Percentiles rank a stretch among this genome's conserved stretches.
Evolutionary conservation across 306 rosid species (phyloP).

Genomic region (Abrus pulchellus): DNA sequence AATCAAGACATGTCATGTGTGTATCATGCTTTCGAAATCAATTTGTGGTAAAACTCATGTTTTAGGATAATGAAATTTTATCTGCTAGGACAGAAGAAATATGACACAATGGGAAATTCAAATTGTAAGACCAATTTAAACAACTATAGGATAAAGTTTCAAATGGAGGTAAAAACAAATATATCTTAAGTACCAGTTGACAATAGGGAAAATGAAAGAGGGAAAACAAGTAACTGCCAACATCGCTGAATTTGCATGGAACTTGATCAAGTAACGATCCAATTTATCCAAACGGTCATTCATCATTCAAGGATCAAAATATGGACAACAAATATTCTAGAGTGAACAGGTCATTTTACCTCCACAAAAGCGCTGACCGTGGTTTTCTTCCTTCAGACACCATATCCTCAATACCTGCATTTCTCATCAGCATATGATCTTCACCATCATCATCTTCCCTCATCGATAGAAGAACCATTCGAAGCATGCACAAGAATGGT

Average conservation of each 20-base stretch:
- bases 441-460: slow-evolving; percentile 97
- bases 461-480: slow-evolving; percentile 97
- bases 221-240: not conserved
- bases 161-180: not conserved
- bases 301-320: slow-evolving; percentile 26
- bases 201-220: not conserved
- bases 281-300: slow-evolving; percentile 2
- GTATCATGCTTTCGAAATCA: not conserved
- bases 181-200: not conserved
- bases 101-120: not conserved
- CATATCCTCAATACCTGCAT: slow-evolving; percentile 67
- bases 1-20: not conserved
- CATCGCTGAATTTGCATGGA: not conserved
- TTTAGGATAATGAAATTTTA: too few relatives aligned
- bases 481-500: slow-evolving; percentile 97
- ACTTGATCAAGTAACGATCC: slow-evolving; percentile 25
- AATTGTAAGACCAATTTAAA: not conserved
- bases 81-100: slow-evolving; percentile 13
- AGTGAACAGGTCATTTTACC: slow-evolving; percentile 60
- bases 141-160: not conserved
- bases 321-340: slow-evolving; percentile 18
- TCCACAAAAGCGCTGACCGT: slow-evolving; percentile 96
- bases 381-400: slow-evolving; percentile 86
- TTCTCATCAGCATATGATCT: slow-evolving; percentile 77
- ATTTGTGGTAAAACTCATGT: too few relatives aligned